phyloP scores from a whole-genome alignment of 2,329 filamentous ascomycete species.

The Monilinia fructigena region DNA sequence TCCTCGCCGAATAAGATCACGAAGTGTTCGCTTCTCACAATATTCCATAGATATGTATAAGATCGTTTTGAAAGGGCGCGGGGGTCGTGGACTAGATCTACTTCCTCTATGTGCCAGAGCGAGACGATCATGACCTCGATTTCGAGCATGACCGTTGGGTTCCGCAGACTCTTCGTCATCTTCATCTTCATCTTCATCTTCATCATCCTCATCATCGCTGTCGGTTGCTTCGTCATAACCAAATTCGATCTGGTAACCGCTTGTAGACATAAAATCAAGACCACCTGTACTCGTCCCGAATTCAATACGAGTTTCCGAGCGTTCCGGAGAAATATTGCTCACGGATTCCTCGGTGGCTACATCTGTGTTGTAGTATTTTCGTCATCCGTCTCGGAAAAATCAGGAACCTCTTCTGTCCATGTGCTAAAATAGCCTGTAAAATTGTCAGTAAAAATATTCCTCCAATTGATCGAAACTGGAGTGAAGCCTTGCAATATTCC shows the following conservation, averaged over 20 bases:
- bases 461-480: background rate
- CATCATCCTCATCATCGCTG: conserved; percentile 36
- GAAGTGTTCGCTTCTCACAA: conserved; percentile 83
- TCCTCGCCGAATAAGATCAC: conserved; percentile 78
- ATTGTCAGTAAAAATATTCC: background rate
- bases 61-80: conserved; percentile 64
- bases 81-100: conserved; percentile 41
- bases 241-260: conserved; percentile 75
- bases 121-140: conserved; percentile 25
- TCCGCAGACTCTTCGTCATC: conserved; percentile 47
- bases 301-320: conserved; percentile 33
- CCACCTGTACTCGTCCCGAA: conserved; percentile 64
- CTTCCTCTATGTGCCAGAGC: conserved; percentile 34
- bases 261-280: conserved; percentile 90
- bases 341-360: conserved; percentile 33
- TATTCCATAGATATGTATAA: conserved; percentile 99
- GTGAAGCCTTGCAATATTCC: background rate
- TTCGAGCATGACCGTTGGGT: conserved; percentile 40
- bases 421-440: conserved; percentile 78
- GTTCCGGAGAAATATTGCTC: conserved; percentile 34
- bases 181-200: conserved; percentile 6
- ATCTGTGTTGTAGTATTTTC: conserved; percentile 53
- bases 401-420: conserved; percentile 76
- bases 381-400: conserved; percentile 55
- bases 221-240: conserved; percentile 53